Conservation (phyloP, 352 stramenopile genomes). For the Globisporangium solare region DNA sequence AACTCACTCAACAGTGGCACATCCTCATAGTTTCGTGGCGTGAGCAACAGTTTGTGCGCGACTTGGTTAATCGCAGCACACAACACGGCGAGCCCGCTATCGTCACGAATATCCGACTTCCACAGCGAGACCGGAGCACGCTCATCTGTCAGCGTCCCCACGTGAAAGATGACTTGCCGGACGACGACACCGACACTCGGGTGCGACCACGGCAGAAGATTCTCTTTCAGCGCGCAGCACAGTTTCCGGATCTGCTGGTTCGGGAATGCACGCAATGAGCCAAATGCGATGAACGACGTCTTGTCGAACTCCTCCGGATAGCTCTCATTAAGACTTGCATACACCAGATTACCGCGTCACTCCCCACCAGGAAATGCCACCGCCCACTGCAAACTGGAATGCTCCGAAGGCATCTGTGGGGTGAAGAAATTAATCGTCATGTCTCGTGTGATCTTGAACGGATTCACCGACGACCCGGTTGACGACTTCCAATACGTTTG, state of each 20-base stretch:
- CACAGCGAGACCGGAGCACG: slow-evolving; percentile 19
- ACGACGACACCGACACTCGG: slow-evolving; percentile 30
- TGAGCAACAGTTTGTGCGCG: slow-evolving; percentile 1
- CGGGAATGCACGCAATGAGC: slow-evolving; percentile 34
- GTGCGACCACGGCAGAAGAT: slow-evolving; percentile 39
- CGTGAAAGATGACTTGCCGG: slow-evolving; percentile 40
- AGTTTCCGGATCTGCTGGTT: slow-evolving; percentile 51
- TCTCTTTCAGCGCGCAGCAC: slow-evolving; percentile 30
- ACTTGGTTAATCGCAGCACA: slow-evolving; percentile 17
- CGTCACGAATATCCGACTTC: slow-evolving; percentile 35
- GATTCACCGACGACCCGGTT: slow-evolving; percentile 22
- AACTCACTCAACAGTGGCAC: slow-evolving; percentile 7
- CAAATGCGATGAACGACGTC: slow-evolving; percentile 25
- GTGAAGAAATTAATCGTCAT: slow-evolving; percentile 31
- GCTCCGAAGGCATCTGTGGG: slow-evolving; percentile 19
- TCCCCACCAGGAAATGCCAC: slow-evolving; percentile 30
- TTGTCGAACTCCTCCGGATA: slow-evolving; percentile 20
- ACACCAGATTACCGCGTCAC: slow-evolving; percentile 41
- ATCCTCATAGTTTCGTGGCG: slow-evolving; percentile 9
- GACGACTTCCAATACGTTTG: slow-evolving; percentile 25
- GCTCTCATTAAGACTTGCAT: slow-evolving; percentile 25
- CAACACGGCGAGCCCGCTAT: slow-evolving; percentile 6
- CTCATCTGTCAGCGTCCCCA: slow-evolving; percentile 34
- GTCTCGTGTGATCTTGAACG: slow-evolving; percentile 24
- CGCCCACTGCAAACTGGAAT: slow-evolving; percentile 32